phyloP scores from a whole-genome alignment of 129 eudicot genomes.

The Deinandra increscens region DNA sequence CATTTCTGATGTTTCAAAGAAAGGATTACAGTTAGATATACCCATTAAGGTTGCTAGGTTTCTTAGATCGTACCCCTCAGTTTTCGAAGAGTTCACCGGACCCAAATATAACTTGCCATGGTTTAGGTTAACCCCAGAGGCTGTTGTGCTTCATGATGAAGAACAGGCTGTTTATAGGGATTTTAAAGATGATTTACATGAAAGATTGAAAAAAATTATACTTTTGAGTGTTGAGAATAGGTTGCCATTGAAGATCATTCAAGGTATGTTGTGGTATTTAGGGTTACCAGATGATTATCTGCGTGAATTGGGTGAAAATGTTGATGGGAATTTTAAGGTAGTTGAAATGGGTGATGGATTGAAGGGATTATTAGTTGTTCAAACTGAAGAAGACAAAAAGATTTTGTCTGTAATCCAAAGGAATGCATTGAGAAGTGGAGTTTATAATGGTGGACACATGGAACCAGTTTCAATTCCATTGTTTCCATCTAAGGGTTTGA shows the following conservation, averaged over 20 bases:
- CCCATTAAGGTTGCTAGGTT: constrained; percentile 66
- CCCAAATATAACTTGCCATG: constrained; percentile 71
- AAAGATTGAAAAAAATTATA: constrained; percentile 56
- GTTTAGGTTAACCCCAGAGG: constrained; percentile 71
- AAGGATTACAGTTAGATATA: constrained; percentile 51
- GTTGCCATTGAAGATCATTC: constrained; percentile 69
- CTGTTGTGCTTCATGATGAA: constrained; percentile 48
- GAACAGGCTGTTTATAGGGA: constrained; percentile 58
- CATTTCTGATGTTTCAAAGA: constrained; percentile 72
- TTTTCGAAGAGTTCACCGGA: constrained; percentile 74
- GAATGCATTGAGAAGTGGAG: constrained; percentile 56
- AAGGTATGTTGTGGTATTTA: constrained; percentile 73
- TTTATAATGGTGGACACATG: constrained; percentile 37
- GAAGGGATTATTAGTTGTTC: constrained; percentile 58
- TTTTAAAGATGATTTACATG: constrained; percentile 43
- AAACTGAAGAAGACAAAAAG: constrained; percentile 22
- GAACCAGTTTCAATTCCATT: constrained; percentile 57
- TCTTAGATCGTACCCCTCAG: constrained; percentile 63
- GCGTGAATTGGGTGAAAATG: constrained; percentile 35
- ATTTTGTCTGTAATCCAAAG: constrained; percentile 46
- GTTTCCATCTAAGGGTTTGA: constrained; percentile 78
- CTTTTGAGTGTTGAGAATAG: constrained; percentile 61
- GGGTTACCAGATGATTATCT: constrained; percentile 72
- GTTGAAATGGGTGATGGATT: constrained; percentile 72
- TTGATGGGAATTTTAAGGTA: constrained; percentile 54